Evolutionary conservation across 177 flowering plant species (phyloP), one percentile per base, ranked within the genome.

Genomic region (Telopea speciosissima): DNA sequence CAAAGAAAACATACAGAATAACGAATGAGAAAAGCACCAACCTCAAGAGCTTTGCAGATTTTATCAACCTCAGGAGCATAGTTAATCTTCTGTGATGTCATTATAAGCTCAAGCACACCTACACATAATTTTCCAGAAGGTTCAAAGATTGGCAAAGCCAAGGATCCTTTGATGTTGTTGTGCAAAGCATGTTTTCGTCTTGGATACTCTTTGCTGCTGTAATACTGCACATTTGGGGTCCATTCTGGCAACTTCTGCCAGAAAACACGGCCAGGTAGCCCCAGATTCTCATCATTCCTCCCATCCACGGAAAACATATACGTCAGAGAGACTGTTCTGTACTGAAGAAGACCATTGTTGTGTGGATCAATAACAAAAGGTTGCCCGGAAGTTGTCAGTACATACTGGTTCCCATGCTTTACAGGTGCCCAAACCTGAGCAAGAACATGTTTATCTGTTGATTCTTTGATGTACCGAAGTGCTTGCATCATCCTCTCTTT

Each of bases 21-120:
- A 8, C n/a, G 28, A 69, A 25, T 52, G 17, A 63, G 71, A 16
- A 70, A 65, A 64, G 26, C 26, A 76, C 90, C 75, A 79, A 96
- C 99, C 98, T 93, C 96, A 72, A 96, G 98, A 54, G 99, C 99
- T 82, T 91, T 96, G 86, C 99, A 96, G 69, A 96, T 91, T 89
- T 87, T 93, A 79, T 91, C 99, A 75, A 93, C 97, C 81, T 93
- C 99, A 36, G 97, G 78, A 59, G 93, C 95, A 79, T 93, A 96
- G 76, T 91, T 87, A 25, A 91, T 87, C 87, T 90, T 93, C 78
- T 79, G 90, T 13, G 91, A 85, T 58, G 95, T 96, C 93, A 88
- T 80, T 73, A 96, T 91, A 68, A 96, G 91, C 86, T 96, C 99
- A 74, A 96, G 79, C 10, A 96, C 99, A 73, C 91, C 98, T 75